Percentiles rank a stretch among this genome's conserved stretches.
Conservation (phyloP, 176 grass and related monocot species). For the Raddia guianensis region DNA sequence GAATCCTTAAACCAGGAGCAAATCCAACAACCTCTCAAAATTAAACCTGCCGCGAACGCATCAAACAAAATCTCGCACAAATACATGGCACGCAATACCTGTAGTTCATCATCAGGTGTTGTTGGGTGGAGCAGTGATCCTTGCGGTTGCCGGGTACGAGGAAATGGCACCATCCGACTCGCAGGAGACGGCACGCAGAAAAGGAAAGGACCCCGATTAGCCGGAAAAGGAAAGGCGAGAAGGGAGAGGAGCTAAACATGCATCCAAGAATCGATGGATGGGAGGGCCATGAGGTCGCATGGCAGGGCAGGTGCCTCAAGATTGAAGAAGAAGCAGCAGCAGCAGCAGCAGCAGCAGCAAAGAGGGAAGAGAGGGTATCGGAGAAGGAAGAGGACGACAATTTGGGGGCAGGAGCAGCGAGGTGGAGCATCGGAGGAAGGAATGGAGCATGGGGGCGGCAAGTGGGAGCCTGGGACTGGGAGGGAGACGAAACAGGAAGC, state of each 20-base stretch:
- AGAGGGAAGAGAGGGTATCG: neutral
- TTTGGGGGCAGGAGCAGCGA: neutral
- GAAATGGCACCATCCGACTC: neutral
- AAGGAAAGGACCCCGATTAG: neutral
- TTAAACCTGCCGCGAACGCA: neutral
- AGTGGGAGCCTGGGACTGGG: slow-evolving; percentile 20
- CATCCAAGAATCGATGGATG: neutral
- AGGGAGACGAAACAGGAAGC: neutral
- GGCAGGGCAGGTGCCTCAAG: neutral
- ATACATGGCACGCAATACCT: neutral
- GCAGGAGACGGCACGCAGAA: neutral
- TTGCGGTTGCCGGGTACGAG: neutral
- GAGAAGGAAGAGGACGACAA: neutral
- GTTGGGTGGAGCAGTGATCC: neutral
- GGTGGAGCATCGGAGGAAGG: neutral
- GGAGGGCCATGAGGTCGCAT: neutral
- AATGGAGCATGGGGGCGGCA: neutral
- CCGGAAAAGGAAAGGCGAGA: neutral
- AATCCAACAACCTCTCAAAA: neutral
- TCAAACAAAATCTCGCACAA: neutral
- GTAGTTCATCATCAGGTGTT: neutral
- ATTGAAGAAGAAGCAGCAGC: neutral
- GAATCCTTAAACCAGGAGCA: neutral
- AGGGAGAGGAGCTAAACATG: too few relatives aligned
- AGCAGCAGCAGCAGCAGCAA: too few relatives aligned